phyloP scores from a whole-genome alignment of 345 rosid genomes.

The Rhodomyrtus tomentosa region DNA sequence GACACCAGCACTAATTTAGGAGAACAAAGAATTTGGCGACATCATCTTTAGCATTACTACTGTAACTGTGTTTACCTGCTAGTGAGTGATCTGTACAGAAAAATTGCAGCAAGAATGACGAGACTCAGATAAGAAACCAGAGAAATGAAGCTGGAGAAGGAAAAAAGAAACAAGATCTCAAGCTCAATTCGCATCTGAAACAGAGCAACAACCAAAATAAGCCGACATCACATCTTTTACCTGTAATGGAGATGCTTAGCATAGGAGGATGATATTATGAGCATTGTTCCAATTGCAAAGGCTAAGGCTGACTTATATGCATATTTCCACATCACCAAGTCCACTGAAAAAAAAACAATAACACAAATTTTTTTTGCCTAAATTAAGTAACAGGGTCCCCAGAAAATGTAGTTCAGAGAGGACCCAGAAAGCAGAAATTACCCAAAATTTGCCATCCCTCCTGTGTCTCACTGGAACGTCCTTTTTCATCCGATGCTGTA shows the following conservation, averaged over 20 bases:
- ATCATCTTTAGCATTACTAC: neutral
- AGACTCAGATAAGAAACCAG: conserved; percentile 73
- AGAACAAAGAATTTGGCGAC: neutral
- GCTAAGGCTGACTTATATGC: conserved; percentile 59
- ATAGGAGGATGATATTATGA: conserved; percentile 66
- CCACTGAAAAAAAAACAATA: conserved; percentile 36
- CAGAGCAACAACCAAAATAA: neutral
- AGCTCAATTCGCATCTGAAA: neutral
- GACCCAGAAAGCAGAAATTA: conserved; percentile 8
- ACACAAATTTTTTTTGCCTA: neutral
- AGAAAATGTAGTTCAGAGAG: neutral
- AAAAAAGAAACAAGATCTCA: neutral
- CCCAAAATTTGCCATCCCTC: conserved; percentile 60
- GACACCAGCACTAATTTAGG: neutral
- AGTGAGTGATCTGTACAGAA: conserved; percentile 48
- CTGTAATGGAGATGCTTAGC: conserved; percentile 60
- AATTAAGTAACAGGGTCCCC: neutral
- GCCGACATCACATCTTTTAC: conserved; percentile 11
- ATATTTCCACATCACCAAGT: conserved; percentile 94
- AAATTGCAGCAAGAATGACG: conserved; percentile 60
- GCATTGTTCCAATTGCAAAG: conserved; percentile 73
- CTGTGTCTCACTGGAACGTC: conserved; percentile 25
- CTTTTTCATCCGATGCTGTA: conserved; percentile 18
- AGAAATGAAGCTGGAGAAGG: conserved; percentile 58
- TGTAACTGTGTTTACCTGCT: conserved; percentile 38